Percentiles rank a stretch among this genome's conserved stretches.
These are phyloP conservation scores for Monosporascus sp. DNA, from an alignment of 2,329 filamentous ascomycete genomes.

Conservation along the genomic window DNA sequence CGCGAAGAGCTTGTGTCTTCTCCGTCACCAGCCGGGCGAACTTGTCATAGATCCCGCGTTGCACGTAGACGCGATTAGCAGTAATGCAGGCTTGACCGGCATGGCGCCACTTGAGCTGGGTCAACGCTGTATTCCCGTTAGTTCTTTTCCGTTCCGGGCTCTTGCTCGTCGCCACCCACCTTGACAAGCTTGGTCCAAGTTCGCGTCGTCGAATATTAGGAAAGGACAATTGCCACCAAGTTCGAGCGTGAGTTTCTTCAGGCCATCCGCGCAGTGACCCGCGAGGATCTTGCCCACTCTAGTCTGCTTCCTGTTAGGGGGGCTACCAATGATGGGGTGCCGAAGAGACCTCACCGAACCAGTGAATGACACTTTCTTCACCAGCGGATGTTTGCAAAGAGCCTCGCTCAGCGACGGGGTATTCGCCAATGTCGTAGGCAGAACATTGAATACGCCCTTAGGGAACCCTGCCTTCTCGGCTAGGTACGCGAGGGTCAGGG, in stretches of 20 bases:
- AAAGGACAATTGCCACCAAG: conserved; percentile 67
- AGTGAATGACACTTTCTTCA: conserved; percentile 70
- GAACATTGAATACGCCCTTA: conserved; percentile 58
- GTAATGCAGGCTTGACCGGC: conserved; percentile 62
- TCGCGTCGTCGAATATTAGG: conserved; percentile 63
- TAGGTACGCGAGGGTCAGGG: conserved; percentile 48
- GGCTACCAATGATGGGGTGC: not conserved
- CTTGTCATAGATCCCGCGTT: conserved; percentile 55
- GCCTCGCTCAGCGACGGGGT: conserved; percentile 41
- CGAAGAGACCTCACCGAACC: conserved; percentile 36
- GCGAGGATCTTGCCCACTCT: conserved; percentile 64
- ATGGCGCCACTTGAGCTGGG: conserved; percentile 39
- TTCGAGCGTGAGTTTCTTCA: conserved; percentile 67
- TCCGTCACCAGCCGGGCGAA: conserved; percentile 52
- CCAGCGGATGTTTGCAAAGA: conserved; percentile 38
- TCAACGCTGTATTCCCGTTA: conserved; percentile 16
- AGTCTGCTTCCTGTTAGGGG: conserved; percentile 40
- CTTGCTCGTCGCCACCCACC: conserved; percentile 21
- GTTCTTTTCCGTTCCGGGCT: not conserved
- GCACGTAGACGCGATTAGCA: conserved; percentile 61
- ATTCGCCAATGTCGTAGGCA: conserved; percentile 39
- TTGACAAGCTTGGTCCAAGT: conserved; percentile 55
- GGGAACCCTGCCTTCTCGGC: conserved; percentile 68
- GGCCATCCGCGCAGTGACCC: conserved; percentile 53
- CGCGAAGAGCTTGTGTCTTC: conserved; percentile 46